Evolutionary conservation across 2,329 filamentous ascomycete genomes (phyloP), one percentile per base, ranked within the genome.

Genomic region (Colletotrichum sojae): DNA sequence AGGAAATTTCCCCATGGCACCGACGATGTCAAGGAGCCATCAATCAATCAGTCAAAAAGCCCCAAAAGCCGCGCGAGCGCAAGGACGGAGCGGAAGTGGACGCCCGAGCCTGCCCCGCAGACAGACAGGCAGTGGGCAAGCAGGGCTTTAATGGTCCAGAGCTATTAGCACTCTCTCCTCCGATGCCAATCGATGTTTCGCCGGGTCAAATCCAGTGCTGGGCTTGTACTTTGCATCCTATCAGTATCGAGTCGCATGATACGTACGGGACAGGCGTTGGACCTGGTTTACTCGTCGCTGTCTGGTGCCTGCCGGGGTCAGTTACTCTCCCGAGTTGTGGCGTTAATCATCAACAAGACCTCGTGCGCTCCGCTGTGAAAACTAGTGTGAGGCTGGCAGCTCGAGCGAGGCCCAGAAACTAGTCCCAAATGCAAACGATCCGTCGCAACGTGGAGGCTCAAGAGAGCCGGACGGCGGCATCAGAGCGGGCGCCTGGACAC

Each of bases 361-460:
- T 43, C 6, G 40, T 43, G 46, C 46, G 46, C 46, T 49, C 46
- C n/a, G 46, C 18, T 60, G 31, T 36, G 54, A 39, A 46, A 16
- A 40, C 66, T 49, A 66, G 66, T 48, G 55, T 49, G 57, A 59
- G 55, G 25, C 27, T 59, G 56, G 43, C 22, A 36, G 52, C 49
- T 60, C 36, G 49, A 48, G n/a, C 27, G 39, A 49, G 52, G 43
- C 25, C 40, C 36, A 22, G 31, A 25, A 56, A 22, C 36, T 25
- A 40, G 62, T 39, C 39, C 49, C 49, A 43, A 36, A 27, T 49
- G 18, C n/a, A 31, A 49, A 66, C 43, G 49, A 59, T 52, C 62
- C 62, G 46, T 60, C n/a, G 39, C 54, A 39, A 55, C n/a, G 9
- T 67, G 57, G 51, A 70, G 67, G 63, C 67, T 68, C 57, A 63